These are phyloP conservation scores for Ochetophila trinervis DNA, from an alignment of 306 rosid species.

Conservation along the genomic window DNA sequence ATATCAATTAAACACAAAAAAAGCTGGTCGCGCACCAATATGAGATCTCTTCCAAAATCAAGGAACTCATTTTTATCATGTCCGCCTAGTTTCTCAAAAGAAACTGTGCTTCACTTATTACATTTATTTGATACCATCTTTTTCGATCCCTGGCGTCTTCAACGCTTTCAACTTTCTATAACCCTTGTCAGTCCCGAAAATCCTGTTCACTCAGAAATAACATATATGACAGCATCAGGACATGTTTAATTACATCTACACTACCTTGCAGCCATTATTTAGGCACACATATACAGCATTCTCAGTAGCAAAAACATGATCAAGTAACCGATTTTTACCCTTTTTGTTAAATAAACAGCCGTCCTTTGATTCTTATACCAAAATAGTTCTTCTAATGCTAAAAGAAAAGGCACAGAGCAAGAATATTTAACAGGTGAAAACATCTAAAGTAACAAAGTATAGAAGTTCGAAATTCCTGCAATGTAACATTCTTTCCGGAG, in stretches of 20 bases:
- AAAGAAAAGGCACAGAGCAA: background rate
- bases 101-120: conserved; percentile 18
- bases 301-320: too few relatives aligned
- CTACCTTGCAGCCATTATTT: background rate
- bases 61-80: conserved; percentile 27
- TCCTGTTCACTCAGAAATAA: conserved; percentile 36
- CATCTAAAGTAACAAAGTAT: background rate
- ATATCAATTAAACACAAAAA: conserved; percentile 34
- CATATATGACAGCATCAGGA: background rate
- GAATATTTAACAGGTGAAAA: background rate
- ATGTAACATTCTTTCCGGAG: too few relatives aligned
- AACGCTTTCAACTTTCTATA: conserved; percentile 79
- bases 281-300: background rate
- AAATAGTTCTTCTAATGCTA: too few relatives aligned
- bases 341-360: too few relatives aligned
- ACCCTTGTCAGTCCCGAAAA: conserved; percentile 82
- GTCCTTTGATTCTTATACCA: too few relatives aligned
- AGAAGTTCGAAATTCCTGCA: too few relatives aligned
- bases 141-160: conserved; percentile 38
- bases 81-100: conserved; percentile 16
- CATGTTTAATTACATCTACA: background rate
- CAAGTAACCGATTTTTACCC: too few relatives aligned
- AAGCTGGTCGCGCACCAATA: conserved; percentile 14
- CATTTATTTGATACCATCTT: conserved; percentile 43
- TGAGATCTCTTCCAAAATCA: conserved; percentile 30